These are phyloP conservation scores for Isoetes engelmannii DNA, from an alignment of 83 land plant species.

Conservation along the genomic window DNA sequence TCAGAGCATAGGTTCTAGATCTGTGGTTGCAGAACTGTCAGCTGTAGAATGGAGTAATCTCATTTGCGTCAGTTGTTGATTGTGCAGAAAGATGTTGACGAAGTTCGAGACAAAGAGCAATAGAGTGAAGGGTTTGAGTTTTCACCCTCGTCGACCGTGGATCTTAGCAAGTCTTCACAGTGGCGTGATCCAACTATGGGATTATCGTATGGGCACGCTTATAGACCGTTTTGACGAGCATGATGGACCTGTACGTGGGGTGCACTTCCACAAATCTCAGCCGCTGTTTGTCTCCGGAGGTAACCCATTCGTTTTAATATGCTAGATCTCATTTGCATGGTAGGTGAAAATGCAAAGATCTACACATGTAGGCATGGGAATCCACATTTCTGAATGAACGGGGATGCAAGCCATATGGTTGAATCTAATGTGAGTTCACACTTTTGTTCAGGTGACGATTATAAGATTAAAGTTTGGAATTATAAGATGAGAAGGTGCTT, in stretches of 20 bases:
- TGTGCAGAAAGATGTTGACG: constrained; percentile 46
- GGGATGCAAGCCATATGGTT: too few relatives aligned
- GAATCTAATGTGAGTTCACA: too few relatives aligned
- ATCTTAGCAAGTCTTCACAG: constrained; percentile 77
- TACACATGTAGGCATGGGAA: too few relatives aligned
- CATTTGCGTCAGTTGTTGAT: too few relatives aligned
- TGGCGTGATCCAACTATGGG: constrained; percentile 78
- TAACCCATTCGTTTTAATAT: constrained; percentile 4
- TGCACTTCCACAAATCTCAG: constrained; percentile 67
- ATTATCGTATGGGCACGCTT: constrained; percentile 62
- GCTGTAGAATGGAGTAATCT: too few relatives aligned
- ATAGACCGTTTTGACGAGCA: constrained; percentile 67
- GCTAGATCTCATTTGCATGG: too few relatives aligned
- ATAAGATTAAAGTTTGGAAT: constrained; percentile 69
- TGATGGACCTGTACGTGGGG: constrained; percentile 70
- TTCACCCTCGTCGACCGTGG: constrained; percentile 70
- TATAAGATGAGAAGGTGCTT: constrained; percentile 59
- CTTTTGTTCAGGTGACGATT: constrained; percentile 56
- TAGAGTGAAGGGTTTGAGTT: constrained; percentile 74
- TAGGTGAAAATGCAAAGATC: too few relatives aligned
- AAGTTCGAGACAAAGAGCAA: constrained; percentile 81
- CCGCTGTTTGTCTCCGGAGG: constrained; percentile 75
- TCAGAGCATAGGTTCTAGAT: too few relatives aligned
- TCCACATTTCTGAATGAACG: too few relatives aligned
- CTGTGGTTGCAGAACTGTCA: too few relatives aligned